Evolutionary conservation across 148 eudicot genomes (phyloP).

Genomic region (Rhododendron kiyosumense): DNA sequence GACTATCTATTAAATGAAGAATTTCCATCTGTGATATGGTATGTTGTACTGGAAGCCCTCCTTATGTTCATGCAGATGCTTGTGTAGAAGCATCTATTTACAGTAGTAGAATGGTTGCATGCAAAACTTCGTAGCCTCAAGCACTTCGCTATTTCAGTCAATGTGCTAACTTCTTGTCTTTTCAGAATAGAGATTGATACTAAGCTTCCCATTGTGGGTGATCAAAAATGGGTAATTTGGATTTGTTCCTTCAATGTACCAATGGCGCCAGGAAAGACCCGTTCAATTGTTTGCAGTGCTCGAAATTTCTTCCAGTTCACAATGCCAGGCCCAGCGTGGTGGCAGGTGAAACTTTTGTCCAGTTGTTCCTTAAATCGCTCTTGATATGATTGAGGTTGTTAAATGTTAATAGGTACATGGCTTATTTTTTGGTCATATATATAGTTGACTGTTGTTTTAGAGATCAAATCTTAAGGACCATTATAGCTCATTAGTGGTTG

Average conservation of each 20-base stretch:
- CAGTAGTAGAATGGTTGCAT: not conserved
- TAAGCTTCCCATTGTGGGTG: slow-evolving; percentile 84
- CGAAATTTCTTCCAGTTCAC: slow-evolving; percentile 93
- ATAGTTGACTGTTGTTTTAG: not conserved
- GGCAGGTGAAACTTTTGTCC: slow-evolving; percentile 61
- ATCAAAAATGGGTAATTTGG: slow-evolving; percentile 98
- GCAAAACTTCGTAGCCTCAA: not conserved
- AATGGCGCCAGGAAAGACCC: slow-evolving; percentile 98
- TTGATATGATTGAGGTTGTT: not conserved
- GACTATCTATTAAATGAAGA: not conserved
- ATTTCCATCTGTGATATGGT: not conserved
- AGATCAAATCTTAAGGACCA: not conserved
- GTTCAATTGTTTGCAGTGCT: slow-evolving; percentile 98
- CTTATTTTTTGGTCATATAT: slow-evolving; percentile 4
- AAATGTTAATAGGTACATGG: not conserved
- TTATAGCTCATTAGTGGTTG: not conserved
- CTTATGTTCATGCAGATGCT: not conserved
- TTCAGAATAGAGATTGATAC: slow-evolving; percentile 83
- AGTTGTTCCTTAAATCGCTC: not conserved
- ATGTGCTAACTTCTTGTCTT: not conserved
- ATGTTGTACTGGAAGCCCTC: not conserved
- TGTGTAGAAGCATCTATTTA: not conserved
- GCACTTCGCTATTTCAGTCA: not conserved
- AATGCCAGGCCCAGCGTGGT: slow-evolving; percentile 96
- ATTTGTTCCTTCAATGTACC: slow-evolving; percentile 98